Evolutionary conservation across 768 basidiomycete genomes (phyloP), one percentile per base, ranked within the genome.

Genomic region (Rhodocollybia butyracea): DNA sequence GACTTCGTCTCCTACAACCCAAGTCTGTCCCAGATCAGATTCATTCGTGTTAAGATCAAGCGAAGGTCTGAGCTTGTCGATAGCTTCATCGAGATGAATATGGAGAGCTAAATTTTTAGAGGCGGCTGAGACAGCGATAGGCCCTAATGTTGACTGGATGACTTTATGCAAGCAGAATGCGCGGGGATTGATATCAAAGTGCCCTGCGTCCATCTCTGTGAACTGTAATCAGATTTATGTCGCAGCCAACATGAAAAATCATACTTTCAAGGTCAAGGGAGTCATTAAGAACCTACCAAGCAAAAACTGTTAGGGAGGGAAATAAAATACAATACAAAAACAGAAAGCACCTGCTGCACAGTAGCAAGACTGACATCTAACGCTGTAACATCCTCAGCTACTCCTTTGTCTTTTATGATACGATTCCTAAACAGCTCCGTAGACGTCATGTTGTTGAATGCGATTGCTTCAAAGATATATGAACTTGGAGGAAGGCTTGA

Each of bases 1-100:
- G 63, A 76, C 70, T 58, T 77, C 76, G 58, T 74, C 73, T 22
- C 75, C 75, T 13, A 76, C 61, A 40, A 77, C 75, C 71, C 63
- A 65, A 0, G 63, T 58, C 48, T 3, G 12, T 12, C 4, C 38
- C 38, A 39, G n/a, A n/a, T n/a, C n/a, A n/a, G n/a, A n/a, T n/a
- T 39, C 7, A 5, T 10, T 4, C 17, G 10, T 1, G 3, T 11
- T 24, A 5, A 41, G 52, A 15, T 29, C 26, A 26, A 38, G 24
- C 13, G 38, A 30, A 2, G 36, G 43, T 51, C 45, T 50, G 21
- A 59, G 58, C 39, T 67, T 63, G 56, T 77, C 75, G 34, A 77
- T 73, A 40, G 68, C 62, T 38, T 68, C 61, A 55, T 77, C 75
- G 8, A 76, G 51, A 0, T 70, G 64, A 24, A 69, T 64, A 3